A percentile compares a stretch with the other conserved stretches of the same genome.
These are phyloP conservation scores for Allomyces arbusculus DNA, from an alignment of 192 early-diverging fungal species.

Conservation along the genomic window DNA sequence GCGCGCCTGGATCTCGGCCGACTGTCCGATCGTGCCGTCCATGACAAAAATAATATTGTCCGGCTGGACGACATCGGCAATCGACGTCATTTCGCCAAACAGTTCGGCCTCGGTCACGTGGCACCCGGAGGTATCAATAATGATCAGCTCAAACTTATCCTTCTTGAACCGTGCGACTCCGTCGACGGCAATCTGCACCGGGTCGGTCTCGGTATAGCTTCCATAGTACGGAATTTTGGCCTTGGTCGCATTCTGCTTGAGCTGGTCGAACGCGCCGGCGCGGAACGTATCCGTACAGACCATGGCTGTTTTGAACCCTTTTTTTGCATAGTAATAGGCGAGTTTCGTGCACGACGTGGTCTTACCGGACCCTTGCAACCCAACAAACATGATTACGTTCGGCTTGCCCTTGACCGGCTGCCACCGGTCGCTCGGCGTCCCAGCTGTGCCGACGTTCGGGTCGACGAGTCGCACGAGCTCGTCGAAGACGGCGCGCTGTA, in stretches of 20 bases:
- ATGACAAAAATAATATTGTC: conserved; percentile 90
- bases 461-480: conserved; percentile 72
- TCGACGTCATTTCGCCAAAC: conserved; percentile 93
- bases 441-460: conserved; percentile 29
- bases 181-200: conserved; percentile 71
- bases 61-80: conserved; percentile 62
- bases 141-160: conserved; percentile 86
- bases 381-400: conserved; percentile 94
- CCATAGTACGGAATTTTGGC: conserved; percentile 95
- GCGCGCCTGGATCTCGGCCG: conserved; percentile 75
- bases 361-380: conserved; percentile 86
- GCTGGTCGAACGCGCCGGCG: conserved; percentile 95
- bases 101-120: conserved; percentile 87
- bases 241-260: conserved; percentile 92
- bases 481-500: conserved; percentile 54
- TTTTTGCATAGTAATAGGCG: conserved; percentile 74
- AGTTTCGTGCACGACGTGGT: conserved; percentile 95
- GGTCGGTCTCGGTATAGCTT: conserved; percentile 67
- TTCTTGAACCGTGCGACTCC: conserved; percentile 85
- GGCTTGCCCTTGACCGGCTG: conserved; percentile 60
- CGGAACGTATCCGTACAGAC: conserved; percentile 94
- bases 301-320: conserved; percentile 79
- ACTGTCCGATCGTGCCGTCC: conserved; percentile 96
- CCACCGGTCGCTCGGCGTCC: conserved; percentile 32
- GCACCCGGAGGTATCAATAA: conserved; percentile 93